phyloP scores from a whole-genome alignment of 148 eudicot species.

The Fallopia convolvulus region DNA sequence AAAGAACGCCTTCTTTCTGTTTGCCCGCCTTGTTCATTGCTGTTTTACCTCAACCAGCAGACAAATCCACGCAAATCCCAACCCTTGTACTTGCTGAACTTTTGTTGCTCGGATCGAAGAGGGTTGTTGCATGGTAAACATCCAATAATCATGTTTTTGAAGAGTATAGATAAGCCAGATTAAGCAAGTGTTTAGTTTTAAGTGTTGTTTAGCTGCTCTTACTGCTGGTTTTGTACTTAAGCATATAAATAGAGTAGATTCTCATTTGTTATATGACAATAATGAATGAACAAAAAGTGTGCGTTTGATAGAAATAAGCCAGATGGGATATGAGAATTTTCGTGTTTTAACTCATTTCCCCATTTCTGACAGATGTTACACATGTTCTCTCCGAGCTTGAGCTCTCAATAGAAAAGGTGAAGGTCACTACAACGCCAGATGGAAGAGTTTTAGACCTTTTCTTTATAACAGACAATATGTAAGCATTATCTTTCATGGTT shows the following conservation, averaged over 20 bases:
- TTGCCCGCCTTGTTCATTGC: conserved; percentile 54
- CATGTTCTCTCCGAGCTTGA: conserved; percentile 64
- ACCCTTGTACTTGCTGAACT: conserved; percentile 47
- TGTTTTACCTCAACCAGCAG: conserved; percentile 43
- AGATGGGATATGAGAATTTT: conserved; percentile 4
- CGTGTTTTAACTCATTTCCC: not conserved
- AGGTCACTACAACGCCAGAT: conserved; percentile 83
- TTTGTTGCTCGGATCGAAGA: conserved; percentile 54
- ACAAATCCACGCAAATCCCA: conserved; percentile 31
- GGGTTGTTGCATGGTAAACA: conserved; percentile 65
- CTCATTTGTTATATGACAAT: too few species aligned
- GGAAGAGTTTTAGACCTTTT: conserved; percentile 67
- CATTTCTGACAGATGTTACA: conserved; percentile 50
- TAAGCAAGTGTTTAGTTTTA: too few species aligned
- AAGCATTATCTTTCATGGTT: conserved; percentile 21
- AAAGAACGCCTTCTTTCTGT: conserved; percentile 55
- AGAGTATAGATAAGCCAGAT: too few species aligned
- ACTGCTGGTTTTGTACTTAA: too few species aligned
- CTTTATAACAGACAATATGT: conserved; percentile 70
- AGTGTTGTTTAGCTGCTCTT: too few species aligned
- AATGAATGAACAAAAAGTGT: not conserved
- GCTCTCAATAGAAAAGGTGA: conserved; percentile 61
- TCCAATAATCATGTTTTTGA: not conserved
- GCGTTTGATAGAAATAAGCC: not conserved
- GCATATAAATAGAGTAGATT: too few species aligned